These are phyloP conservation scores for Podaxis sp. DNA, from an alignment of 768 basidiomycete genomes.

Conservation along the genomic window DNA sequence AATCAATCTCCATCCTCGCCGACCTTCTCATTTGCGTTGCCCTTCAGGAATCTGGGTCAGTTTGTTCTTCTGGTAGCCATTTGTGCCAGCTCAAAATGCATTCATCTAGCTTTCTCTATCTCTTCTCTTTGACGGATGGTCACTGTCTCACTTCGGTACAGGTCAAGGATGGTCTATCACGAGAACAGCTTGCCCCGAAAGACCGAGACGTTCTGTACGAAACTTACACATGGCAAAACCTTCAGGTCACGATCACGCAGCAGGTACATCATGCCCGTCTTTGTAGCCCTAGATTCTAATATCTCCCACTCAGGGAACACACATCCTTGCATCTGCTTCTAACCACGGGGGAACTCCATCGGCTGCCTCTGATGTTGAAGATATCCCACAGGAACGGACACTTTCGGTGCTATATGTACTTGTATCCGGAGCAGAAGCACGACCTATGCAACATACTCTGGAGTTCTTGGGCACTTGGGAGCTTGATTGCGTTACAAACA, in stretches of 20 bases:
- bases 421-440: conserved; percentile 6
- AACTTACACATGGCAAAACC: conserved; percentile 43
- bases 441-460: conserved; percentile 9
- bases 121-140: conserved; percentile 57
- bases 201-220: conserved; percentile 32
- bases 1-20: conserved; percentile 47
- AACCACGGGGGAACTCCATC: conserved; percentile 8
- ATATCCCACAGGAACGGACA: conserved; percentile 13
- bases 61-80: conserved; percentile 6
- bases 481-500: conserved; percentile 46
- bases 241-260: conserved; percentile 31
- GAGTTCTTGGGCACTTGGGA: conserved; percentile 51
- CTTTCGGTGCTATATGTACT: conserved; percentile 11
- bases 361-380: conserved; percentile 6
- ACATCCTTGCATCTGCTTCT: conserved; percentile 8
- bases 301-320: not conserved
- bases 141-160: conserved; percentile 26
- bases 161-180: conserved; percentile 26
- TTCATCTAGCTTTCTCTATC: conserved; percentile 48
- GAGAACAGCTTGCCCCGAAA: conserved; percentile 29
- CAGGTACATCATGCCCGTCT: conserved; percentile 34
- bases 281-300: not conserved
- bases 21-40: conserved; percentile 44
- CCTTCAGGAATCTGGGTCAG: conserved; percentile 68
- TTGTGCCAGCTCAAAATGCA: conserved; percentile 9